Evolutionary conservation across 768 basidiomycete species (phyloP), one percentile per base, ranked within the genome.

Genomic region (Podaxis sp.): DNA sequence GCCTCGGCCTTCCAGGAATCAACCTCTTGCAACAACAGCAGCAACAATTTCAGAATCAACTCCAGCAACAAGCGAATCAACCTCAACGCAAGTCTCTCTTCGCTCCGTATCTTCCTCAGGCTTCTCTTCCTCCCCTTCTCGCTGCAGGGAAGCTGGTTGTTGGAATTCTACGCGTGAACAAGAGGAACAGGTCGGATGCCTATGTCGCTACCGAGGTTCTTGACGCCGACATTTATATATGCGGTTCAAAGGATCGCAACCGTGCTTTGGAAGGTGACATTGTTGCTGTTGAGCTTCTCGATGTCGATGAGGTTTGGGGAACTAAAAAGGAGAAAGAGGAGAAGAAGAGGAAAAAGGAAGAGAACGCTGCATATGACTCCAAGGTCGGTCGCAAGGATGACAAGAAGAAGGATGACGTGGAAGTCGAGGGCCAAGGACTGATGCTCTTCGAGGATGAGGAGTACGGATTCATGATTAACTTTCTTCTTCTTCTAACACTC

Each of bases 261-360:
- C 89, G 97, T 65, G 97, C 97, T 42, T 81, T 99, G 38, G 97
- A 99, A 72, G 97, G 97, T 25, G 97, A 99, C 70, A 96, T 98
- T 59, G 94, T 99, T 61, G 97, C 96, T 21, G 93, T 99, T 23
- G 97, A 99, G 73, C 83, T 99, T 48, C 82, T 99, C 58, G 97
- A 99, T 67, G 96, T 98, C 25, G 95, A 98, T 68, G 95, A 98
- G 74, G 95, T 97, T 13, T 93, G 93, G 93, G 90, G 91, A 7
- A 97, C 97, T 4, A 99, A 99, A 82, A 99, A 99, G 77, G 97
- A 99, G 78, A 99, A 99, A 77, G 97, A 98, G 73, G 97, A 98
- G 79, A 99, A 99, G 88, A 98, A 99, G 80, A 84, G 96, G 70
- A 98, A 98, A 79, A 99, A 99, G 84, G 97, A 98, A 77, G 97